These are phyloP conservation scores for Casuarina cunninghamiana DNA, from an alignment of 306 rosid species.

Conservation along the genomic window DNA sequence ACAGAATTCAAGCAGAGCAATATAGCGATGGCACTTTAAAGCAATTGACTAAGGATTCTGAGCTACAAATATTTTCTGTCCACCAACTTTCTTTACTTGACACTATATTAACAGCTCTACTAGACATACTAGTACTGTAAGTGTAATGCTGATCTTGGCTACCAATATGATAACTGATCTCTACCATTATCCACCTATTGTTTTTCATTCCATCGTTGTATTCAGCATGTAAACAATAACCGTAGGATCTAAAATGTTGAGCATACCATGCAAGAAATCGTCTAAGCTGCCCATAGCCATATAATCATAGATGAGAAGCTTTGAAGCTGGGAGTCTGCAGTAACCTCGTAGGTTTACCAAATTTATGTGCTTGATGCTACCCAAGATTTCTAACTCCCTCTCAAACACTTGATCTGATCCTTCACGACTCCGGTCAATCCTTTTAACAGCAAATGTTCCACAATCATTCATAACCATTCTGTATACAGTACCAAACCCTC, in stretches of 20 bases:
- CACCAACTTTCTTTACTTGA: not conserved
- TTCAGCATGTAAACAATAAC: conserved; percentile 7
- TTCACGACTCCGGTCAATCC: conserved; percentile 68
- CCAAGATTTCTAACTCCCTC: conserved; percentile 89
- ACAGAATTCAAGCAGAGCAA: not conserved
- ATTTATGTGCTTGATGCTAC: conserved; percentile 88
- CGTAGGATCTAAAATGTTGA: conserved; percentile 3
- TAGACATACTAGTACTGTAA: not conserved
- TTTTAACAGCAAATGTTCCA: conserved; percentile 87
- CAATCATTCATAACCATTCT: conserved; percentile 94
- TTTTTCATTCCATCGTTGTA: not conserved
- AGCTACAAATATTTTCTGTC: too few relatives aligned
- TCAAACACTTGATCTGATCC: conserved; percentile 89
- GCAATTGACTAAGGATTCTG: not conserved
- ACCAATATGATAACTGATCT: not conserved
- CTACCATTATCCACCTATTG: not conserved
- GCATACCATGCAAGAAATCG: conserved; percentile 81
- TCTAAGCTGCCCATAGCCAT: conserved; percentile 85
- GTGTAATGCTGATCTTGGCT: not conserved
- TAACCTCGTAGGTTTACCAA: conserved; percentile 86
- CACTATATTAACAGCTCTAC: not conserved
- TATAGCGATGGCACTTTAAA: not conserved
- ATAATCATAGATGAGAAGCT: conserved; percentile 86
- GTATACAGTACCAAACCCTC: conserved; percentile 90
- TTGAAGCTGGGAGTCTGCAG: conserved; percentile 89